Percentiles rank a stretch among this genome's conserved stretches.
Evolutionary conservation across 2,329 filamentous ascomycete species (phyloP).

Genomic region (Sporothrix variecibatus): DNA sequence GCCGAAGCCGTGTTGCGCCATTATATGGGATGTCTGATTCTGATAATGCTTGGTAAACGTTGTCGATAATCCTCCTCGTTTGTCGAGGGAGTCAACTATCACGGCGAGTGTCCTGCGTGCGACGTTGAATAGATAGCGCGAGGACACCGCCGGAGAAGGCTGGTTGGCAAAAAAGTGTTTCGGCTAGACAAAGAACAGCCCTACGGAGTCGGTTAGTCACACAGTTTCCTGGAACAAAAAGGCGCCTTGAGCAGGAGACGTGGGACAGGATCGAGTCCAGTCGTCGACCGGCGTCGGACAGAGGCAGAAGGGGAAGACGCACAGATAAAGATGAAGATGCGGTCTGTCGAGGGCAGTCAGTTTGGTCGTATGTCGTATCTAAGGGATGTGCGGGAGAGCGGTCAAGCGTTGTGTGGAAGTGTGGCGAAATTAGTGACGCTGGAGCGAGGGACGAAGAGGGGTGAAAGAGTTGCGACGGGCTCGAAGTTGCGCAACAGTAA

Average conservation of each 20-base stretch:
- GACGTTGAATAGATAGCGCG: background rate
- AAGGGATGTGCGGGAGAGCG: conserved; percentile 2
- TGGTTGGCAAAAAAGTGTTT: background rate
- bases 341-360: conserved; percentile 27
- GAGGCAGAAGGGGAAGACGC: background rate
- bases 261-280: background rate
- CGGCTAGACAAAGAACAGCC: background rate
- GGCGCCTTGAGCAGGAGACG: too few species aligned
- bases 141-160: background rate
- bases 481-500: background rate
- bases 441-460: background rate
- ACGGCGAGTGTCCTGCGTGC: background rate
- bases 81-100: background rate
- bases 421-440: background rate
- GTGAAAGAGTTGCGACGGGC: background rate
- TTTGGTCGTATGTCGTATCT: background rate
- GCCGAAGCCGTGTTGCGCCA: conserved; percentile 60
- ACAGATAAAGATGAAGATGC: background rate
- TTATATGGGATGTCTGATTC: conserved; percentile 34
- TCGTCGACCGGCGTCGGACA: background rate
- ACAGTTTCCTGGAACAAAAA: conserved; percentile 2
- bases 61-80: background rate
- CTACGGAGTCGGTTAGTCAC: conserved; percentile 15
- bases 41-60: too few species aligned
- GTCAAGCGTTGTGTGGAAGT: conserved; percentile 1